These are phyloP conservation scores for Trichoderma brevicompactum DNA, from an alignment of 2,329 filamentous ascomycete genomes.

Conservation along the genomic window DNA sequence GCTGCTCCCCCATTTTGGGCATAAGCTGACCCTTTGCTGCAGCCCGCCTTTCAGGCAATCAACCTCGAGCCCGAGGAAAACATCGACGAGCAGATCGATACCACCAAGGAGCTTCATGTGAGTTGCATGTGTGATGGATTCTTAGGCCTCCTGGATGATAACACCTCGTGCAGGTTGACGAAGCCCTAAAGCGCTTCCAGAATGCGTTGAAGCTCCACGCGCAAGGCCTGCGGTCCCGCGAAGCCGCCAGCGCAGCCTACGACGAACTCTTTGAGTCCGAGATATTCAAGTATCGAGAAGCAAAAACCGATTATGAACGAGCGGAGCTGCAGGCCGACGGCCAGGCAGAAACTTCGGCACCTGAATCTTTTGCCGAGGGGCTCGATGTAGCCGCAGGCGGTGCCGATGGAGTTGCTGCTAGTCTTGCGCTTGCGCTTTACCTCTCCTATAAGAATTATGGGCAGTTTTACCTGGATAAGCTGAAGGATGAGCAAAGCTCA, in stretches of 20 bases:
- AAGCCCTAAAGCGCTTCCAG: slow-evolving; percentile 94
- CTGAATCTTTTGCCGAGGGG: slow-evolving; percentile 55
- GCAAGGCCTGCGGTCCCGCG: slow-evolving; percentile 76
- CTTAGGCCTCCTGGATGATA: neutral
- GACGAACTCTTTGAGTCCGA: slow-evolving; percentile 84
- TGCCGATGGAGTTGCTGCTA: slow-evolving; percentile 76
- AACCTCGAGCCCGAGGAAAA: slow-evolving; percentile 95
- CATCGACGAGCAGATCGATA: slow-evolving; percentile 87
- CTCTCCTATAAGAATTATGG: slow-evolving; percentile 95
- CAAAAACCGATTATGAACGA: slow-evolving; percentile 80
- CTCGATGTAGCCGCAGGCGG: slow-evolving; percentile 63
- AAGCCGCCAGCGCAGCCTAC: slow-evolving; percentile 81
- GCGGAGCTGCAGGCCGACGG: slow-evolving; percentile 61
- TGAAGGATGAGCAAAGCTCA: slow-evolving; percentile 44
- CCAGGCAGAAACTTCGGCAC: slow-evolving; percentile 45
- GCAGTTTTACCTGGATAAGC: slow-evolving; percentile 80
- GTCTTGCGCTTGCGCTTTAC: slow-evolving; percentile 85
- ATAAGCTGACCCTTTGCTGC: slow-evolving; percentile 26
- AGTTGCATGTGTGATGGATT: slow-evolving; percentile 19
- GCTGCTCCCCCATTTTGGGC: neutral
- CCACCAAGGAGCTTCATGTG: slow-evolving; percentile 89
- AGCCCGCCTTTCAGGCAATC: slow-evolving; percentile 79
- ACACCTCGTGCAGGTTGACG: slow-evolving; percentile 69
- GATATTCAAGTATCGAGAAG: slow-evolving; percentile 91
- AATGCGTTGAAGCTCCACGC: slow-evolving; percentile 88